Evolutionary conservation across 2,329 filamentous ascomycete genomes (phyloP).

Genomic region (Fusarium sp.): DNA sequence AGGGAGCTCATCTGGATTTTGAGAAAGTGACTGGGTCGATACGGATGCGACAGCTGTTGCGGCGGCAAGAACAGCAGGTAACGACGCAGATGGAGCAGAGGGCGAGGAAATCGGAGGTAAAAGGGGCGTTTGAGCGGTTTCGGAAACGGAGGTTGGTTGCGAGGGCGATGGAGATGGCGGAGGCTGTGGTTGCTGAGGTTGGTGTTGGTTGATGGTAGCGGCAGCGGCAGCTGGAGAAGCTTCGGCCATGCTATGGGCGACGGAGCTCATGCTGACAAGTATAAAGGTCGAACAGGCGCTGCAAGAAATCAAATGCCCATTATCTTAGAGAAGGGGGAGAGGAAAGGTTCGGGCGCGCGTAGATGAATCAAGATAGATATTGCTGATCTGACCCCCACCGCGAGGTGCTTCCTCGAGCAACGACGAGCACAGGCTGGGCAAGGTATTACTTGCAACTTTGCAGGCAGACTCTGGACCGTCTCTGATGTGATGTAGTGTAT

Average conservation of each 20-base stretch:
- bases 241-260: conserved; percentile 53
- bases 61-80: conserved; percentile 41
- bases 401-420: conserved; percentile 15
- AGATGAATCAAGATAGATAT: conserved; percentile 10
- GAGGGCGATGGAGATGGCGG: conserved; percentile 43
- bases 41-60: conserved; percentile 38
- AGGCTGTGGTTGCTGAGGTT: conserved; percentile 40
- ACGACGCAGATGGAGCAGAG: conserved; percentile 43
- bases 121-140: conserved; percentile 41
- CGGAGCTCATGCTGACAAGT: conserved; percentile 52
- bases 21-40: conserved; percentile 34
- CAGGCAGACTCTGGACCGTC: conserved; percentile 19
- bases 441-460: conserved; percentile 21
- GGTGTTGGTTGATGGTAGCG: conserved; percentile 40
- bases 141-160: conserved; percentile 42
- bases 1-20: conserved; percentile 45
- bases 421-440: conserved; percentile 7
- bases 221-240: conserved; percentile 35
- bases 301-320: conserved; percentile 43
- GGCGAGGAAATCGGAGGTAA: conserved; percentile 45
- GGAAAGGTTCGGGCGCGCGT: conserved; percentile 10
- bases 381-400: conserved; percentile 26
- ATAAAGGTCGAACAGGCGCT: conserved; percentile 23
- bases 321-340: conserved; percentile 31
- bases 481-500: conserved; percentile 6